phyloP scores from a whole-genome alignment of 192 early-diverging fungal genomes.

The Coemansia asiatica region DNA sequence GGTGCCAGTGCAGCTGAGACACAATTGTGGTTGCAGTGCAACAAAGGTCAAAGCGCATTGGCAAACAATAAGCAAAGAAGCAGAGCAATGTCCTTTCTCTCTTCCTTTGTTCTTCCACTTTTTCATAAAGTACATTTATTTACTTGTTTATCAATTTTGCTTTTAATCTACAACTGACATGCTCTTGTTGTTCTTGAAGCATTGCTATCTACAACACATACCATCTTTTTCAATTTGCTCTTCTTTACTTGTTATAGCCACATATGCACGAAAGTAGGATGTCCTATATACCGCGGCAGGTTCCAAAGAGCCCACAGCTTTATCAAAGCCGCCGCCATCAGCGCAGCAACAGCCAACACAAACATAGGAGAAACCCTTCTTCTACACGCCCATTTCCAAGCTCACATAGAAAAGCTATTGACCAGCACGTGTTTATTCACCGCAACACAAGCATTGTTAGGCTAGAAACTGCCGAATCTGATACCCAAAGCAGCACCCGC shows the following conservation, averaged over 20 bases:
- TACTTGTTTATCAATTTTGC: too few species aligned
- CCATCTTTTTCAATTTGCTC: not conserved
- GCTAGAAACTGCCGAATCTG: not conserved
- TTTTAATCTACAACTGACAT: too few species aligned
- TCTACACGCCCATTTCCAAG: not conserved
- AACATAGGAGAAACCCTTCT: not conserved
- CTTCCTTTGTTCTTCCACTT: too few species aligned
- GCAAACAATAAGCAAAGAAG: too few species aligned
- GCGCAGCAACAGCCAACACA: conserved; percentile 1
- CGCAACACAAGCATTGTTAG: conserved; percentile 14
- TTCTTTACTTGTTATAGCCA: not conserved
- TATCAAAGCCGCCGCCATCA: not conserved
- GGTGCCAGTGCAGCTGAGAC: too few species aligned
- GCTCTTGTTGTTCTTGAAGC: not conserved
- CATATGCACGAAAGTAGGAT: conserved; percentile 8
- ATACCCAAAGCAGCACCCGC: not conserved
- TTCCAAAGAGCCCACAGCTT: not conserved
- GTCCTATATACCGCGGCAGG: conserved; percentile 33
- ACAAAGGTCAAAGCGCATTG: too few species aligned
- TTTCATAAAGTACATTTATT: too few species aligned
- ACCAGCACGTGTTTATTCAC: not conserved
- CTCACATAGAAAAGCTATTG: not conserved
- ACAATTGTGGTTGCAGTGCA: too few species aligned
- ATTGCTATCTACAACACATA: too few species aligned
- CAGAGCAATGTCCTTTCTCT: too few species aligned